Base-by-base conservation (phyloP, 129 eudicot species). In the Heracleum sosnowskyi region DNA sequence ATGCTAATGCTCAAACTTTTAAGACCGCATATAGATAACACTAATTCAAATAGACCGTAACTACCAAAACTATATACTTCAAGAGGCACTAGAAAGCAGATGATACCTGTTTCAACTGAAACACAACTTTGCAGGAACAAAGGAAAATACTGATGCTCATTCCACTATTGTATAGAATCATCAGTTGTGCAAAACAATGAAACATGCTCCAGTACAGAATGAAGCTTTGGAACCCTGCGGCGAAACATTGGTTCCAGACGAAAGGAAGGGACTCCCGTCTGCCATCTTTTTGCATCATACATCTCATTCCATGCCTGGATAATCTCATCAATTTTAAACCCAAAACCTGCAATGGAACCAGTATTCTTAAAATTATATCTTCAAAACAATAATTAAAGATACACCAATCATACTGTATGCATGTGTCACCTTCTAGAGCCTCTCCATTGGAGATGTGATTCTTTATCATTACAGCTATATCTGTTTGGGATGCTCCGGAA, bases 271-370 rank as follows among this genome's bases (percentile, higher is more conserved):
- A 85, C 90, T 26, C 94, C 96, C 76, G 87, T 84, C 78, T 81
- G 98, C 97, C 97, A 90, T 74, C 94, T 81, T 79, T 91, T 88
- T n/a, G 92, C 90, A 90, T 95, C 97, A 78, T 91, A 95, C 98
- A 95, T 95, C 85, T 95, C 98, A 81, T 90, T 89, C 97, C 97
- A 95, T 33, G 98, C 98, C 81, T 91, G 96, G 44, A 95, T 96
- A 45, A 95, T 87, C 82, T 95, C 98, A 84, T 95, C 92, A 74
- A 95, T 91, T 82, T 90, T 91, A 82, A 95, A 95, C 62, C 91
- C 96, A 44, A 86, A 81, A 29, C 87, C 89, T 85, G 78, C 81
- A 84, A 35, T 2, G 45, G 71, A 74, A 16, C 24, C 72, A 57
- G 7, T 28, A 13, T 13, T 4, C 18, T 29, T 28, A 33, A 12